phyloP scores from a whole-genome alignment of 208 protist genomes.

The Trypanosoma boissoni region DNA sequence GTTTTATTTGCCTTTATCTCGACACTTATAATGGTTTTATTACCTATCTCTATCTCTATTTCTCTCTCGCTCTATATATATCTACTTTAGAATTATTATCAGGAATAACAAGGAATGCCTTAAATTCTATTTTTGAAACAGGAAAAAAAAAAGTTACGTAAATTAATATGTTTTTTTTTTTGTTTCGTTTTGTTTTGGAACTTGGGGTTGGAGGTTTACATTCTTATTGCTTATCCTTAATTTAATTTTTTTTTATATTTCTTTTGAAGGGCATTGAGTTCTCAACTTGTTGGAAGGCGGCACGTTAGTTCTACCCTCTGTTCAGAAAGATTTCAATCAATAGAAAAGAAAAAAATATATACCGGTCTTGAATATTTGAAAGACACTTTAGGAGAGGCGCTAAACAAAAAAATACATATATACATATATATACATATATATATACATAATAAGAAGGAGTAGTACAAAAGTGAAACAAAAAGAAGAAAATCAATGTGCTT shows the following conservation, averaged over 20 bases:
- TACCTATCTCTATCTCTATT: slow-evolving; percentile 14
- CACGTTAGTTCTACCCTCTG: too few relatives aligned
- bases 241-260: too few relatives aligned
- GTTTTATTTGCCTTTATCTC: not conserved
- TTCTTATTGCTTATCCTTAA: too few relatives aligned
- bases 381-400: too few relatives aligned
- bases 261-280: too few relatives aligned
- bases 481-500: slow-evolving; percentile 20
- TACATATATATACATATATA: not conserved
- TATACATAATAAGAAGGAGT: not conserved
- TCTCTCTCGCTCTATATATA: slow-evolving; percentile 6
- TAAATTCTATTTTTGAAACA: slow-evolving; percentile 11
- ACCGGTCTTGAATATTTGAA: too few relatives aligned
- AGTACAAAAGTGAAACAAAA: not conserved
- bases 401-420: slow-evolving; percentile 10
- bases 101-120: slow-evolving; percentile 3
- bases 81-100: not conserved
- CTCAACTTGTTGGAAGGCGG: too few relatives aligned
- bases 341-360: too few relatives aligned
- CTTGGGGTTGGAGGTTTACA: too few relatives aligned
- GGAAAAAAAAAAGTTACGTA: too few relatives aligned
- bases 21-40: not conserved
- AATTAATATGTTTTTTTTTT: slow-evolving; percentile 1
- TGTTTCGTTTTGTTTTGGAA: not conserved
- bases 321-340: too few relatives aligned